Evolutionary conservation across 495 filamentous ascomycete species (phyloP).

Genomic region (Xanthoparmelia taractica): DNA sequence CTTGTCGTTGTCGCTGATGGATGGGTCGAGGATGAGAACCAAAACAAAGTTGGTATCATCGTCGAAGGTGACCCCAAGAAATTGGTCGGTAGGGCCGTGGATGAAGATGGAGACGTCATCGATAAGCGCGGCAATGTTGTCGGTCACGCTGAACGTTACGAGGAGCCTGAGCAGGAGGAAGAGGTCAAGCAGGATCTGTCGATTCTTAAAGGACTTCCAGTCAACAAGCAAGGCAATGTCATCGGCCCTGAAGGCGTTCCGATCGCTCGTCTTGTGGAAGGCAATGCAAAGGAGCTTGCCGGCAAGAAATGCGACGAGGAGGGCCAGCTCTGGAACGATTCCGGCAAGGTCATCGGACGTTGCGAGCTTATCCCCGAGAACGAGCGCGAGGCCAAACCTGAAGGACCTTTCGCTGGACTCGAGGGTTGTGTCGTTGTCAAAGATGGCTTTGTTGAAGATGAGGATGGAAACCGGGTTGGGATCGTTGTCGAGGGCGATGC

Average conservation of each 20-base stretch:
- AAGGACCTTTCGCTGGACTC: conserved; percentile 68
- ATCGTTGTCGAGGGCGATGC: conserved; percentile 68
- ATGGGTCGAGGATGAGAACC: conserved; percentile 52
- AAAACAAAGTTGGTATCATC: conserved; percentile 50
- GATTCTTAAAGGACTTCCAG: conserved; percentile 52
- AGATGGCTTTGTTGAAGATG: conserved; percentile 62
- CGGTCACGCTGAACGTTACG: conserved; percentile 53
- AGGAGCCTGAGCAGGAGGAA: conserved; percentile 33
- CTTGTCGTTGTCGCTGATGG: conserved; percentile 53
- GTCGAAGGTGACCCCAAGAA: conserved; percentile 58
- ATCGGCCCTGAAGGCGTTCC: conserved; percentile 63
- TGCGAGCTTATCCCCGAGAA: conserved; percentile 65
- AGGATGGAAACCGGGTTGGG: conserved; percentile 62
- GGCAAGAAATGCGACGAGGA: conserved; percentile 63
- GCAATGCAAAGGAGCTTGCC: conserved; percentile 57
- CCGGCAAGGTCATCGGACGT: conserved; percentile 63
- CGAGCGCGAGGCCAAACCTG: conserved; percentile 62
- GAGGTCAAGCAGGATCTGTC: conserved; percentile 51
- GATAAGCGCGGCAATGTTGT: conserved; percentile 56
- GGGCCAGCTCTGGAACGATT: conserved; percentile 68
- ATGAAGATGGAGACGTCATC: conserved; percentile 58
- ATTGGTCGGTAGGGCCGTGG: conserved; percentile 52
- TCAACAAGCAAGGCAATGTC: conserved; percentile 77
- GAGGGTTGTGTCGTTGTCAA: conserved; percentile 60
- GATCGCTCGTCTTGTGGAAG: conserved; percentile 61